These are phyloP conservation scores for Mortierella sp. DNA, from an alignment of 371 early-diverging fungal genomes.

Conservation along the genomic window DNA sequence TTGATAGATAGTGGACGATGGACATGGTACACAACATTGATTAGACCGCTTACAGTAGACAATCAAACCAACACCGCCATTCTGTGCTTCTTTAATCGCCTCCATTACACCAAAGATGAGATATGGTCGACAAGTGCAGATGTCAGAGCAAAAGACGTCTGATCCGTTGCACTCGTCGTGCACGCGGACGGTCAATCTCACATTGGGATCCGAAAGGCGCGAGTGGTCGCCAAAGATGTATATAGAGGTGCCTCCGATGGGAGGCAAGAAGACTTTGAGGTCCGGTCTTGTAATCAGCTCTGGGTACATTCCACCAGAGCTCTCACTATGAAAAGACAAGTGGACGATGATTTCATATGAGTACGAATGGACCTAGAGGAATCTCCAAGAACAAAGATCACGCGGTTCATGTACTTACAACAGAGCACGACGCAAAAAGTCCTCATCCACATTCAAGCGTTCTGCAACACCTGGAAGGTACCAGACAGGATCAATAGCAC, in stretches of 20 bases:
- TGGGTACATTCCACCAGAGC: constrained; percentile 95
- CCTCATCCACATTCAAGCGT: constrained; percentile 90
- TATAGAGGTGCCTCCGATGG: constrained; percentile 93
- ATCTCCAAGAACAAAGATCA: constrained; percentile 45
- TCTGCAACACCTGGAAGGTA: constrained; percentile 92
- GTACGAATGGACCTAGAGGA: too few species aligned
- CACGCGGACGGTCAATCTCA: constrained; percentile 88
- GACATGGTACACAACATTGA: background rate
- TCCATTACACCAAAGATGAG: constrained; percentile 94
- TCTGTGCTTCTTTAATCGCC: constrained; percentile 88
- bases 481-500: constrained; percentile 98
- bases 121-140: constrained; percentile 96
- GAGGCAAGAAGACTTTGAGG: constrained; percentile 93
- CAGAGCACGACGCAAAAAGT: constrained; percentile 82
- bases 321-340: constrained; percentile 58
- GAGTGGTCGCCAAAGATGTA: constrained; percentile 94
- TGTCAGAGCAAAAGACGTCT: constrained; percentile 94
- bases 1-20: too few species aligned
- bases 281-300: constrained; percentile 95
- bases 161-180: constrained; percentile 96
- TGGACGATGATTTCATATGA: background rate
- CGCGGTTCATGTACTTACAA: constrained; percentile 57
- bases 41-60: constrained; percentile 79
- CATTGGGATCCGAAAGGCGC: constrained; percentile 81
- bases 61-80: constrained; percentile 93